Conservation (phyloP, 192 early-diverging fungal genomes). For the Coemansia sp. region DNA sequence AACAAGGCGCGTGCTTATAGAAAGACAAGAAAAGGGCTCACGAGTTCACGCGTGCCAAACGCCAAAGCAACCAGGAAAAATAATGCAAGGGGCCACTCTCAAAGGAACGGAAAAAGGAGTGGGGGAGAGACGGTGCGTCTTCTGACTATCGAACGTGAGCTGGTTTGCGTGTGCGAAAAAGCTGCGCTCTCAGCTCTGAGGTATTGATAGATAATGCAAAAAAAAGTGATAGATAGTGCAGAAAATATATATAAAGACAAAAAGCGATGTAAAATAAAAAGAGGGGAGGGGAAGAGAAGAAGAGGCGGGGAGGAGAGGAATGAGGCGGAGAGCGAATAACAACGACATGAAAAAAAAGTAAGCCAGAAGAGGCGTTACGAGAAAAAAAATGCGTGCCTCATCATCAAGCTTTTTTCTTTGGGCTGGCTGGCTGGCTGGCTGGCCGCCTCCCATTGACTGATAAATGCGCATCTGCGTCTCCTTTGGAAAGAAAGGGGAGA, state of each 20-base stretch:
- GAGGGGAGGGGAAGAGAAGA: not conserved
- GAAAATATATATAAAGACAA: not conserved
- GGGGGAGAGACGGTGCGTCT: not conserved
- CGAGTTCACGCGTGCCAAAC: not conserved
- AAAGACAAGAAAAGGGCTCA: not conserved
- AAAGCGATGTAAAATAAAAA: not conserved
- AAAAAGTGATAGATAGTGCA: not conserved
- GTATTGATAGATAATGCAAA: not conserved
- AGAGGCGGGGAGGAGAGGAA: not conserved
- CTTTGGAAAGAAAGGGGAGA: not conserved
- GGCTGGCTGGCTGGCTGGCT: no score
- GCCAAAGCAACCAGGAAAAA: not conserved
- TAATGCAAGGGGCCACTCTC: not conserved
- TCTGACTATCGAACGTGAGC: not conserved
- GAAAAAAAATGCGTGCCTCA: not conserved
- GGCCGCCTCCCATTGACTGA: not conserved
- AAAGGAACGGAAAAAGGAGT: not conserved
- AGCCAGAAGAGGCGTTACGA: no score
- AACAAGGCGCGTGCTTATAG: not conserved
- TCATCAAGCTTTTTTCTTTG: not conserved
- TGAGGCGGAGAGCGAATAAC: conserved; percentile 4
- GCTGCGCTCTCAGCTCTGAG: no score
- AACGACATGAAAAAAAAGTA: not conserved
- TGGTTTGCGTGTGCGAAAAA: no score
- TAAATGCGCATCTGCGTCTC: conserved; percentile 1